Base-by-base conservation (phyloP, 352 stramenopile genomes). In the Blastocystis sp. region DNA sequence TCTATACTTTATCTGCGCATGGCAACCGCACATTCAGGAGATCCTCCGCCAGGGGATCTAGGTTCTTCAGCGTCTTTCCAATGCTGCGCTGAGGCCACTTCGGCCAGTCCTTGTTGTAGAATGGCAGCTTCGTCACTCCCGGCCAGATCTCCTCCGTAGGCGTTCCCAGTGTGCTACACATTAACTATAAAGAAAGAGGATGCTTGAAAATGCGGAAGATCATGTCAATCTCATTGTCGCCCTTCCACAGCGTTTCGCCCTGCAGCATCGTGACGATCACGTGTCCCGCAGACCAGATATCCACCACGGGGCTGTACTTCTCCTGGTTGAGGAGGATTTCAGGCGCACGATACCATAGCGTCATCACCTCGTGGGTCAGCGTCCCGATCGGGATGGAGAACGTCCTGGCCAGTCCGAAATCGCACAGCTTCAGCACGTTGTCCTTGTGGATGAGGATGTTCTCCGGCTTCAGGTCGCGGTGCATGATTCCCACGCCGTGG, bases 361-460 rank as follows among this genome's bases (percentile, higher is more conserved):
- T 99, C 5, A 99, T 96, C 48, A 99, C 93, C 89, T 98, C 96
- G 89, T 98, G 96, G 28, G 96, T 99, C 88, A 98, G 95, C 62
- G 96, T 96, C 43, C 97, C 95, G 62, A 98, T 96, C 0, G 96
- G 96, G 53, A 97, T 93, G 89, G 95, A 97, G 89, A 98, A 98
- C 5, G 95, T 95, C 23, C 96, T 91, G 19, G 96, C 96, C 9
- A 99, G 91, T 9, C 96, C 96, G 90, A 99, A 99, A 90, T 99
- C 96, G n/a, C 95, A 95, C 62, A 99, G 95, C 90, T 98, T 98
- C 34, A 99, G 92, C 64, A 93, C 92, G 56, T 95, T 96, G 62
- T 97, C 94, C 2, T 93, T 88, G 28, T 34, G 28, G 28, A 34
- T 34, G 28, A 34, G 28, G 28, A 34, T 34, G 28, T 34, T 34